Evolutionary conservation across 176 grass and related monocot species (phyloP).

Genomic region (Ampelocalamus luodianensis): DNA sequence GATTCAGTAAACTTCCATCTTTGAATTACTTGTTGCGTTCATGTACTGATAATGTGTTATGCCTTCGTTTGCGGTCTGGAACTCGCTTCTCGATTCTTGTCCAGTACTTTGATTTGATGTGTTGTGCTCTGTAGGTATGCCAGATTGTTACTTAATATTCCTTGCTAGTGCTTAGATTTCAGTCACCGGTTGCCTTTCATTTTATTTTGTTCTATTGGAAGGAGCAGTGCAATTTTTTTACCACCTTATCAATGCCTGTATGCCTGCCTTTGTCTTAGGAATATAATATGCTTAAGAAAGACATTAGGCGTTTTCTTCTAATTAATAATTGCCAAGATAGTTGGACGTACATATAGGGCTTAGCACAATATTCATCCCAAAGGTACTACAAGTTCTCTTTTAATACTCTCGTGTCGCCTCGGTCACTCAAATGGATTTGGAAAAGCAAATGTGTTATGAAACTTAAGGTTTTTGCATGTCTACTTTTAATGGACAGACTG

Average conservation of each 20-base stretch:
- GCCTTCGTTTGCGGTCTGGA: neutral
- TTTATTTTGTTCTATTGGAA: constrained; percentile 11
- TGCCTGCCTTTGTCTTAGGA: too few relatives aligned
- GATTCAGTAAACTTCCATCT: neutral
- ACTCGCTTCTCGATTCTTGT: constrained; percentile 8
- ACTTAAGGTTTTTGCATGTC: too few relatives aligned
- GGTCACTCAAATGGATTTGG: too few relatives aligned
- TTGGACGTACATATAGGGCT: too few relatives aligned
- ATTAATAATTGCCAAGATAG: too few relatives aligned
- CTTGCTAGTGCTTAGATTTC: constrained; percentile 16
- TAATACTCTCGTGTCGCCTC: too few relatives aligned
- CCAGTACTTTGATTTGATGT: neutral
- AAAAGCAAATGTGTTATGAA: too few relatives aligned
- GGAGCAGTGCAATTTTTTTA: neutral
- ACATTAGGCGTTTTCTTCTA: neutral
- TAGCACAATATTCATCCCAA: too few relatives aligned
- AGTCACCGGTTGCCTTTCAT: neutral
- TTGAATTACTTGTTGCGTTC: neutral
- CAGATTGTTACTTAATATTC: constrained; percentile 8
- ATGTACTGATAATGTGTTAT: neutral
- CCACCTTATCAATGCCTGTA: neutral
- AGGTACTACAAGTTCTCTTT: too few relatives aligned
- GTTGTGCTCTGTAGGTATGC: neutral
- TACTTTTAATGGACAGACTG: too few relatives aligned
- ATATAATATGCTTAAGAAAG: too few relatives aligned